Base-by-base conservation (phyloP, 805 yeast species). In the Saturnispora hagleri region DNA sequence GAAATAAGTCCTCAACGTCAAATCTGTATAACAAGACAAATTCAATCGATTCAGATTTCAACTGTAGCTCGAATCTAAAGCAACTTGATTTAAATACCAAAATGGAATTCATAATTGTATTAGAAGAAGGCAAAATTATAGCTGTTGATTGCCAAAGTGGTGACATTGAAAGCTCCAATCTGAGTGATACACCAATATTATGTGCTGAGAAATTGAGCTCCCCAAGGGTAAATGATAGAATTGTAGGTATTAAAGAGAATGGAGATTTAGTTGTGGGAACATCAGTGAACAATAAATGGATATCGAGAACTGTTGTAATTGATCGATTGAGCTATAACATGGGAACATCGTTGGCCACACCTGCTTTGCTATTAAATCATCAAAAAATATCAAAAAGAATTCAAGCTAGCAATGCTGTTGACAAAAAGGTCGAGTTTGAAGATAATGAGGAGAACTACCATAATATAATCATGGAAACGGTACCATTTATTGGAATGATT, bases 401-500 rank as follows among this genome's bases (percentile, higher is more conserved):
- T 43, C 28, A n/a, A 9, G 43, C 28, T 43, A 43, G 12, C 38
- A n/a, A 31, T 31, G 9, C 15, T 31, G 13, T 13, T 31, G 34
- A 41, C 9, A 48, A 33, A 10, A 46, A 38, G 45, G 53, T 51
- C 35, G 52, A 44, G 18, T 54, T 49, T 35, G n/a, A 40, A 38
- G 47, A 53, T 34, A 56, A 60, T 42, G 55, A 51, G 12, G 50
- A 46, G 27, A 20, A 38, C 5, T 38, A 53, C 2, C 28, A 53
- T 7, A 53, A 46, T 2, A 55, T 59, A 15, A 71, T 74, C 0
- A 70, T 82, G 53, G 78, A 76, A 13, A 64, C 81, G 9, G 79
- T 85, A 27, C 80, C 85, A 9, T 85, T 84, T 68, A 84, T 85
- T 36, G 90, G 91, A 20, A 81, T 86, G 85, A 69, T 84, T 47